Base-by-base conservation (phyloP, 192 early-diverging fungal species). In the Jimgerdemannia lactiflua region DNA sequence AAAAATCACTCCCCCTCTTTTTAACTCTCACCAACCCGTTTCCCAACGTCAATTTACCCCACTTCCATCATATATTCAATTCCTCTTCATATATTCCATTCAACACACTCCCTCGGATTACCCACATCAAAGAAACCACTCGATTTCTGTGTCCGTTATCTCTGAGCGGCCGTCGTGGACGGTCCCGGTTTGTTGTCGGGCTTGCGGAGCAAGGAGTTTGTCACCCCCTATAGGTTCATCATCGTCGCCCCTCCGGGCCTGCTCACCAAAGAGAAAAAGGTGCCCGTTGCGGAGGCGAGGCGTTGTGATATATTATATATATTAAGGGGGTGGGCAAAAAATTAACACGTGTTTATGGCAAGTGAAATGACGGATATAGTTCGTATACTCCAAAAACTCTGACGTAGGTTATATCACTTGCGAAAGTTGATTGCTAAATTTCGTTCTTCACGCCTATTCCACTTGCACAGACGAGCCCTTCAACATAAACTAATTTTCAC, bases 1-100 rank as follows among this genome's bases (percentile, higher is more conserved):
- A n/a, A n/a, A n/a, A n/a, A n/a, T n/a, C n/a, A n/a, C 10, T 10
- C 43, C 3, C 19, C 64, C 49, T 49, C 39, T 29, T 42, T 67
- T 67, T 43, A 67, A 42, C 42, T 19, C 41, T 9, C 19, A 39
- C 9, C 19, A 65, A 65, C 6, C 14, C 81, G 83, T 72, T 84
- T 43, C 83, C 80, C 8, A 79, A 79, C 64, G 74, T 84, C 19
- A 82, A 84, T 42, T 82, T n/a, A n/a, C n/a, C n/a, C n/a, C n/a
- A n/a, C n/a, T n/a, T n/a, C n/a, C n/a, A n/a, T n/a, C n/a, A n/a
- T n/a, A n/a, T n/a, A n/a, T n/a, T n/a, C n/a, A n/a, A n/a, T n/a
- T n/a, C n/a, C n/a, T n/a, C n/a, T n/a, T n/a, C n/a, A n/a, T n/a
- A n/a, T n/a, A n/a, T n/a, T n/a, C n/a, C n/a, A n/a, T n/a, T n/a